Evolutionary conservation across 1,284 basidiomycete species (phyloP), one percentile per base, ranked within the genome.

Genomic region (Sporisorium exsertum): DNA sequence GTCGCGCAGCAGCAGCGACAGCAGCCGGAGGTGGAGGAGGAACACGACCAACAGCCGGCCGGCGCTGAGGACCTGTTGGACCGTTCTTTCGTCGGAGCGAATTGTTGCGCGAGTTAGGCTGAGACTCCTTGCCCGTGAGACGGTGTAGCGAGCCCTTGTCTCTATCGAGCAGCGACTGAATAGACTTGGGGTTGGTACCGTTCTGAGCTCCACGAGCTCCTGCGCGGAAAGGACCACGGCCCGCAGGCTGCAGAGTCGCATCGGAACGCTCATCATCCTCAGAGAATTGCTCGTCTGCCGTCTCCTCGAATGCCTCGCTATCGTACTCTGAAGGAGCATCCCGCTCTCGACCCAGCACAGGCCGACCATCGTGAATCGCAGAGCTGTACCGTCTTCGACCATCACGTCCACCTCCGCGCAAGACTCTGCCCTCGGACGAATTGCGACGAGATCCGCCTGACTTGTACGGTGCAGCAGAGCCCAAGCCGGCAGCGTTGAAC

Each of bases 401-500:
- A 32, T 77, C 70, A 20, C 65, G 58, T 46, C 64, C 63, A 29
- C 66, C 70, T 33, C 72, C 67, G n/a, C 67, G 63, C 42, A 70
- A 16, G 20, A 57, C 56, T 27, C 49, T 55, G 51, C 64, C 53
- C 16, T 60, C 72, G 3, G 53, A 47, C 18, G 64, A 61, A 43
- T 53, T 56, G 29, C 63, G 63, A 20, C 58, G 54, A 20, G 35
- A 20, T 0, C n/a, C 29, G 5, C 42, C 26, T 22, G 61, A 56
- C 43, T 72, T 66, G 68, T 62, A 64, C 53, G 66, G 53, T 15
- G 60, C 63, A 18, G 56, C 72, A 9, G 72, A 70, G 2, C 72
- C 72, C 16, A 75, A 45, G 32, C 72, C 72, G 10, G 72, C 68
- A 20, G 67, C 67, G 43, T 75, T 75, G 68, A 71, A 75, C n/a